Conservation (phyloP, 2,329 filamentous ascomycete species). For the Colletotrichum sp. region DNA sequence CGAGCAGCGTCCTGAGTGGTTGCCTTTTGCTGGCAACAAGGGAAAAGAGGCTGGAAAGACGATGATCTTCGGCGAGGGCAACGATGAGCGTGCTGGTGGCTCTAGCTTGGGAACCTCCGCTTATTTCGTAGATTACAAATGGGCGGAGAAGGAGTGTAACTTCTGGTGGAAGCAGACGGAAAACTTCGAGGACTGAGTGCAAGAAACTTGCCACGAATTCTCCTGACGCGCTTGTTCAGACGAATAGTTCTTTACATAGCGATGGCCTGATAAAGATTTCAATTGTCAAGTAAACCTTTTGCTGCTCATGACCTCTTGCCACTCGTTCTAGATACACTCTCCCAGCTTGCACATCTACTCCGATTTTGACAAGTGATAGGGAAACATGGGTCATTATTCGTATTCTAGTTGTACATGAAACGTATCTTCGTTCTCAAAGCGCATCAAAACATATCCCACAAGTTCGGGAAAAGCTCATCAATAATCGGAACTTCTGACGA, state of each 20-base stretch:
- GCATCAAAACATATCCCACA: constrained; percentile 20
- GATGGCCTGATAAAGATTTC: not conserved
- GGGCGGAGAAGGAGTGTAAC: constrained; percentile 47
- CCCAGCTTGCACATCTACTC: not conserved
- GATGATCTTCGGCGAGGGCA: constrained; percentile 52
- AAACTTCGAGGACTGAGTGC: constrained; percentile 32
- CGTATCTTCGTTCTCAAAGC: not conserved
- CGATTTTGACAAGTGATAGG: not conserved
- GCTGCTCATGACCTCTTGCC: not conserved
- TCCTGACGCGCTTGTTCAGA: not conserved
- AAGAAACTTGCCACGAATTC: not conserved
- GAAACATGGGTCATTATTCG: not conserved
- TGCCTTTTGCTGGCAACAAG: constrained; percentile 23
- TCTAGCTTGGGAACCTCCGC: constrained; percentile 38
- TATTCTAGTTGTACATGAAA: not conserved
- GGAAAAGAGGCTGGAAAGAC: constrained; percentile 30
- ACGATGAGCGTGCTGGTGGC: constrained; percentile 53
- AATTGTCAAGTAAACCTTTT: not conserved
- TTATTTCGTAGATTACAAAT: constrained; percentile 42
- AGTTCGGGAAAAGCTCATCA: constrained; percentile 18
- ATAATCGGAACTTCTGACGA: constrained; percentile 15
- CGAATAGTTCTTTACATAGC: not conserved
- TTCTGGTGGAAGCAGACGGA: constrained; percentile 47
- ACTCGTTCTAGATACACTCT: not conserved
- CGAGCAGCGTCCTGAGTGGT: constrained; percentile 27